Conservation (phyloP, 768 basidiomycete species). For the Hebeloma cylindrosporum region DNA sequence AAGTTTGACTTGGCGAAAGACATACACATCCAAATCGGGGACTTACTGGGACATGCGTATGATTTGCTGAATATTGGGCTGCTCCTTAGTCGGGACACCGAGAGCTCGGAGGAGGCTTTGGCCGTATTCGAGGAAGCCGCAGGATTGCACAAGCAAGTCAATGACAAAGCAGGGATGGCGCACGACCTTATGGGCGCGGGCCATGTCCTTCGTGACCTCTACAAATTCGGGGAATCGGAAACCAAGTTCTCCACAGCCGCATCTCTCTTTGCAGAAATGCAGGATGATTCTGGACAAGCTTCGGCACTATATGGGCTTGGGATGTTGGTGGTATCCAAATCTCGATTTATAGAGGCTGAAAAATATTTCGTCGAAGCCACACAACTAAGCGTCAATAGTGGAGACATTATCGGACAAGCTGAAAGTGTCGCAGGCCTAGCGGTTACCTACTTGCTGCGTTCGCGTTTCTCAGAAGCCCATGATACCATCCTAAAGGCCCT, state of each 20-base stretch:
- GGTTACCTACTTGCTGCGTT: slow-evolving; percentile 24
- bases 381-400: slow-evolving; percentile 12
- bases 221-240: slow-evolving; percentile 11
- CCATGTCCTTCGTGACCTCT: slow-evolving; percentile 19
- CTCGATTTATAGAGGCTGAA: slow-evolving; percentile 22
- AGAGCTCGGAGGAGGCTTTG: slow-evolving; percentile 14
- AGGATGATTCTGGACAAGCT: slow-evolving; percentile 22
- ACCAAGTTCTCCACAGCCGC: slow-evolving; percentile 16
- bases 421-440: slow-evolving; percentile 26
- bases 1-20: slow-evolving; percentile 23
- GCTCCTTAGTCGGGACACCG: slow-evolving; percentile 14
- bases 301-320: slow-evolving; percentile 27
- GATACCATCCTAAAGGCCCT: slow-evolving; percentile 23
- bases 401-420: slow-evolving; percentile 22
- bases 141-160: slow-evolving; percentile 19
- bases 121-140: slow-evolving; percentile 16
- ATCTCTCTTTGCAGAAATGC: slow-evolving; percentile 15
- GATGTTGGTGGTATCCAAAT: slow-evolving; percentile 16
- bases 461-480: slow-evolving; percentile 24
- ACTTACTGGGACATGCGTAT: slow-evolving; percentile 26
- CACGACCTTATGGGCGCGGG: slow-evolving; percentile 28
- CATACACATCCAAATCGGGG: slow-evolving; percentile 23
- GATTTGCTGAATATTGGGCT: slow-evolving; percentile 29
- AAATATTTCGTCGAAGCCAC: slow-evolving; percentile 20
- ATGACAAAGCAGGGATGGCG: slow-evolving; percentile 22